Conservation (phyloP, 306 rosid species). For the Inga oerstediana region DNA sequence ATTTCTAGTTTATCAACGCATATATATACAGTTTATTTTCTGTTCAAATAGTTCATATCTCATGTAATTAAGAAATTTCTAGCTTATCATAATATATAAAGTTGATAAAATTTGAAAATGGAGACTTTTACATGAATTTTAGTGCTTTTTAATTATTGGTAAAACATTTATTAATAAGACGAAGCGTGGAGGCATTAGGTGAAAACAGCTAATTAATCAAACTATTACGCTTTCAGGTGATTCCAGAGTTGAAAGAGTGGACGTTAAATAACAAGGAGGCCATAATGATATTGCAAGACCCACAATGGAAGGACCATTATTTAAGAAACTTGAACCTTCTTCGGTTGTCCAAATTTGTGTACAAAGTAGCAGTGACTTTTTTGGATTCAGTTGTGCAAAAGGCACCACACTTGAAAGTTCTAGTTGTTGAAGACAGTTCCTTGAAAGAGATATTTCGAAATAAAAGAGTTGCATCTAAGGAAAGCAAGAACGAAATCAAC, state of each 20-base stretch:
- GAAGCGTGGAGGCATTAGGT: no score
- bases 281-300: background rate
- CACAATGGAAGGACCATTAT: background rate
- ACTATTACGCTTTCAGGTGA: background rate
- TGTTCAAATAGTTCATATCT: background rate
- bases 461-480: background rate
- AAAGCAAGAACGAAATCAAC: background rate
- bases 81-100: no score
- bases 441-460: background rate
- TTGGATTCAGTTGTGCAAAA: background rate
- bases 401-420: background rate
- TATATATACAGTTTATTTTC: background rate
- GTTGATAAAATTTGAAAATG: no score
- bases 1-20: background rate
- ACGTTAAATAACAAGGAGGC: background rate
- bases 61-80: no score
- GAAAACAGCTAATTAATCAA: no score
- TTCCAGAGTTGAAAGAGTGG: background rate
- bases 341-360: accelerated
- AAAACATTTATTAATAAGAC: no score
- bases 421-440: background rate
- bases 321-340: background rate
- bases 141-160: no score
- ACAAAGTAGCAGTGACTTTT: background rate
- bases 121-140: background rate